Evolutionary conservation across 345 rosid genomes (phyloP), one percentile per base, ranked within the genome.

Genomic region (Syzygium grande): DNA sequence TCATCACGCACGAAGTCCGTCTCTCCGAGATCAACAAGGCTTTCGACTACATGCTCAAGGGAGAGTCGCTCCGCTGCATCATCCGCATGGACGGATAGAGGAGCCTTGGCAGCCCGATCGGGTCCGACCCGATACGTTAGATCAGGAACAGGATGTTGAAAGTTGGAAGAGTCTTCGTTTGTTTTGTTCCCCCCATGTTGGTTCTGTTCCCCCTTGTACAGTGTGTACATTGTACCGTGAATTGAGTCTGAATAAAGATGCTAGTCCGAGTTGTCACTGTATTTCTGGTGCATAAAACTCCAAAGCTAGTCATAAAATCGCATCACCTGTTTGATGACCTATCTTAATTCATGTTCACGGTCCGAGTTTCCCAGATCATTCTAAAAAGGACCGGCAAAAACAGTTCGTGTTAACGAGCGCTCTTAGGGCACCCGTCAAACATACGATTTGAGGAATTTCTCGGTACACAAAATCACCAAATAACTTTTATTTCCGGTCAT

Each of bases 1-100:
- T 93, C 85, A 93, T 92, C 59, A 91, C 94, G 7, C 97, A 95
- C 27, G 85, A 85, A 51, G 90, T 94, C 23, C 85, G 92, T 16
- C 90, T 94, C 90, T 87, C 93, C 3, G 92, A 93, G 56, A 93
- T 93, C 90, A 94, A 93, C 86, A 93, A 90, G 83, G 93, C 94
- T 5, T 94, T 93, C 30, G 94, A 94, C 21, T 87, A 84, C 84
- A 93, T 93, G 96, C 77, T 91, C 43, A 90, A 88, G 19, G 94
- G 95, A 56, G 92, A 89, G 87, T 87, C 95, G 21, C 78, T 93
- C 85, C 84, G 93, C 52, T 93, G 94, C 90, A 89, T 93, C 30
- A 93, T 93, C 86, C 84, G 86, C 34, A 92, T 92, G 94, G 94
- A 89, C 1, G 46, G 80, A 34, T 86, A 86, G 80, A 86, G 86